These are phyloP conservation scores for Hypoxylon sp. DNA, from an alignment of 2,329 filamentous ascomycete genomes.

Conservation along the genomic window DNA sequence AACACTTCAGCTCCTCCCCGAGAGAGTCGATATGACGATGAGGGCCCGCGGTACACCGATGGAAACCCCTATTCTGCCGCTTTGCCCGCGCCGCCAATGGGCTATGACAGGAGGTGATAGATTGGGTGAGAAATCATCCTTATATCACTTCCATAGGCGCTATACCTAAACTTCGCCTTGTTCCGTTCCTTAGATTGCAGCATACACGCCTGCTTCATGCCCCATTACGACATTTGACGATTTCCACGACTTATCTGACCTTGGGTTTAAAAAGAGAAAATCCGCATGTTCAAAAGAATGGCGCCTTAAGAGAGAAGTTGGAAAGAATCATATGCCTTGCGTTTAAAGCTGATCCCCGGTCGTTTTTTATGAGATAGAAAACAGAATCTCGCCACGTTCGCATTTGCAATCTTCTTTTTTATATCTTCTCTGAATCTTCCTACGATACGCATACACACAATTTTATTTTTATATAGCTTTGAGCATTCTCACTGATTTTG, in stretches of 20 bases:
- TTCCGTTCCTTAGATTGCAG: conserved; percentile 17
- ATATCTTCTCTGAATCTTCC: conserved; percentile 40
- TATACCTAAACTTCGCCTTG: conserved; percentile 5
- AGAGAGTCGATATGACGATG: conserved; percentile 55
- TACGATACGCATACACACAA: conserved; percentile 37
- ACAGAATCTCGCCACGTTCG: conserved; percentile 33
- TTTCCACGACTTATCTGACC: conserved; percentile 37
- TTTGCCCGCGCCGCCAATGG: conserved; percentile 57
- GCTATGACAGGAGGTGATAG: conserved; percentile 54
- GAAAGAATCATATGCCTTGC: conserved; percentile 31
- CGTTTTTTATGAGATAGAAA: conserved; percentile 44
- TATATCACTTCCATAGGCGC: conserved; percentile 26
- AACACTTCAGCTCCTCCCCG: conserved; percentile 56
- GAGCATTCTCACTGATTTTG: conserved; percentile 54
- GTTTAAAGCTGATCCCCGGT: conserved; percentile 30
- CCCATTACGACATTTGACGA: conserved; percentile 45
- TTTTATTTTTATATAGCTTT: conserved; percentile 41
- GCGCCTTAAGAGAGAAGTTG: conserved; percentile 19
- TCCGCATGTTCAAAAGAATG: conserved; percentile 28
- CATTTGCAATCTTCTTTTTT: conserved; percentile 23
- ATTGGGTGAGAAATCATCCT: conserved; percentile 21
- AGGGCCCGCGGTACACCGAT: conserved; percentile 61
- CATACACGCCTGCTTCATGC: conserved; percentile 27
- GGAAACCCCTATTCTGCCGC: conserved; percentile 60
- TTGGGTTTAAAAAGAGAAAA: conserved; percentile 24